Base-by-base conservation (phyloP, 2,329 filamentous ascomycete species). In the Amesomyces nigricolor region DNA sequence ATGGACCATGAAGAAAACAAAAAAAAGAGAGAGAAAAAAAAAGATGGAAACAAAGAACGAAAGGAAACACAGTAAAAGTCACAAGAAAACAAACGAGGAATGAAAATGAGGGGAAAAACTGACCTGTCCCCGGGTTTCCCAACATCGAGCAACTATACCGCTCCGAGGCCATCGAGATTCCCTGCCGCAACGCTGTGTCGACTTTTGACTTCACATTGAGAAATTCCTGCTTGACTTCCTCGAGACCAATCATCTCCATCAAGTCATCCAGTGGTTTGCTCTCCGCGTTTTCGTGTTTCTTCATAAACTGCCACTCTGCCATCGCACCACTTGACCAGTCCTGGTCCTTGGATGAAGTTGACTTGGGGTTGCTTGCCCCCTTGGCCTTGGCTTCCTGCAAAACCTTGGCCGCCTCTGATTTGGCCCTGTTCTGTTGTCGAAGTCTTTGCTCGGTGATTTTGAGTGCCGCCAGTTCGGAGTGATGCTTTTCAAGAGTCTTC, bases 71-170 rank as follows among this genome's bases (percentile, higher is more conserved):
- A n/a, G n/a, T n/a, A n/a, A n/a, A n/a, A n/a, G n/a, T n/a, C n/a
- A n/a, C n/a, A n/a, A n/a, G n/a, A n/a, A n/a, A n/a, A n/a, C n/a
- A n/a, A n/a, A n/a, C n/a, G n/a, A n/a, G n/a, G n/a, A n/a, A n/a
- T n/a, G n/a, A n/a, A 61, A 14, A n/a, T 6, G 16, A 42, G 11
- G 22, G 7, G 29, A 32, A n/a, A 13, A 4, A 53, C 71, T 66
- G 69, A 80, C 85, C 86, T 54, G 87, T 91, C 3, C 88, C 88
- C 0, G 88, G 87, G 62, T 91, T 91, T 0, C 88, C 88, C 0
- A 91, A 70, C 3, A 91, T 68, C 0, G 78, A 76, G 1, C 79
- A 77, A 7, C 85, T 80, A 50, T 86, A 83, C 1, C 88, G 73
- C 57, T 89, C 83, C 0, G 72, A 69, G 0, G 69, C 72, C 0